Conservation (phyloP, 2,329 filamentous ascomycete genomes). For the Daldinia sp. region DNA sequence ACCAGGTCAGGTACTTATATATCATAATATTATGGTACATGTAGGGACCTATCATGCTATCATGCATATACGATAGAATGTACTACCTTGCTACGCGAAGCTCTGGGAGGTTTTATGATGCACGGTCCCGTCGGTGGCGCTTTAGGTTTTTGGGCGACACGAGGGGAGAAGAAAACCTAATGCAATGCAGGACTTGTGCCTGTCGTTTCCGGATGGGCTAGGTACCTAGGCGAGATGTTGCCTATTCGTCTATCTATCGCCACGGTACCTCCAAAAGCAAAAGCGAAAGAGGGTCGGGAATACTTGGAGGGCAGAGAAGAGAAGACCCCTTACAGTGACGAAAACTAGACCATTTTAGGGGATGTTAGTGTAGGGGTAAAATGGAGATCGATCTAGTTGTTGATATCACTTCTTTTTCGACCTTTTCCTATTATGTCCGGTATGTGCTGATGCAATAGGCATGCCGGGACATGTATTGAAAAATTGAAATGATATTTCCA, state of each 20-base stretch:
- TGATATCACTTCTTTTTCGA: neutral
- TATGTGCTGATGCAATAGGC: too few species aligned
- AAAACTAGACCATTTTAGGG: neutral
- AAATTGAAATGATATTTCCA: neutral
- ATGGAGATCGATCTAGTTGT: neutral
- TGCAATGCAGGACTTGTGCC: neutral
- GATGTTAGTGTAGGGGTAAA: constrained; percentile 10
- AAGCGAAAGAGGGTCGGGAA: neutral
- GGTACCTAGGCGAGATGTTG: neutral
- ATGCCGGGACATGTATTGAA: too few species aligned
- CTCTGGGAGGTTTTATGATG: neutral
- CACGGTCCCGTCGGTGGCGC: neutral
- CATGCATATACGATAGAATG: constrained; percentile 1
- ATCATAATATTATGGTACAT: neutral
- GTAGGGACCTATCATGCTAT: neutral
- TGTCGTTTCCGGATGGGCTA: neutral
- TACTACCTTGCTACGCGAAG: neutral
- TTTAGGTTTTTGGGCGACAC: neutral
- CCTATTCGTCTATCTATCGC: neutral
- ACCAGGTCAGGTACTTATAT: neutral
- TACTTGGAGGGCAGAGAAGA: neutral
- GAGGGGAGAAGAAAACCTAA: neutral
- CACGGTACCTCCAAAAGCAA: neutral
- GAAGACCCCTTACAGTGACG: neutral
- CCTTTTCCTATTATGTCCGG: neutral